Evolutionary conservation across 139 green algal species (phyloP).

Genomic region (Dunaliella primolecta): DNA sequence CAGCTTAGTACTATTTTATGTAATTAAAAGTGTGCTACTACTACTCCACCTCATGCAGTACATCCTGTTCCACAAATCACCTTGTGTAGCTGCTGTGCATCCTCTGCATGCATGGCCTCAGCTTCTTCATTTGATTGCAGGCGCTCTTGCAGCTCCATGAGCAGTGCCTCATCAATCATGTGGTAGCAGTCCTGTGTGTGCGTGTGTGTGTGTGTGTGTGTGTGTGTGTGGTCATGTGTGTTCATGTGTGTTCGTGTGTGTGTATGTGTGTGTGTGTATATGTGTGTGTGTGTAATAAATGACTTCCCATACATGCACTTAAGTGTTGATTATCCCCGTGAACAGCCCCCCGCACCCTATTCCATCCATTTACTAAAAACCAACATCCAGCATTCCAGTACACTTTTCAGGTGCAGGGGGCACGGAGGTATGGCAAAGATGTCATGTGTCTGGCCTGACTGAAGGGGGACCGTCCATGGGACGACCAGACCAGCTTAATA

Average conservation of each 20-base stretch:
- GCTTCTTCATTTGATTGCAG: neutral
- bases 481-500: no score
- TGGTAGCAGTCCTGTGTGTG: conserved; percentile 23
- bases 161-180: conserved; percentile 26
- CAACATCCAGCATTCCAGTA: no score
- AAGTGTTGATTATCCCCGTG: neutral
- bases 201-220: conserved; percentile 14
- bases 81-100: conserved; percentile 9
- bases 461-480: no score
- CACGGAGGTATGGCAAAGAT: no score
- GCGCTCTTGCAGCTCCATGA: neutral
- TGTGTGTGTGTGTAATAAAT: neutral
- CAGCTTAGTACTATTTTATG: no score
- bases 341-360: neutral
- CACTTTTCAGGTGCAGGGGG: no score
- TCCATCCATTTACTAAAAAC: no score
- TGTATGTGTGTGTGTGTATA: conserved; percentile 9
- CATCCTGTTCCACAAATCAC: no score
- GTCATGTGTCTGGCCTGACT: no score
- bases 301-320: neutral
- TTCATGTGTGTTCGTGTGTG: conserved; percentile 2
- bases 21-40: no score
- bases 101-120: conserved; percentile 1
- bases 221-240: conserved; percentile 9
- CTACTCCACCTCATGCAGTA: no score